Base-by-base conservation (phyloP, 805 yeast species). In the Kurtzmaniella fragi region DNA sequence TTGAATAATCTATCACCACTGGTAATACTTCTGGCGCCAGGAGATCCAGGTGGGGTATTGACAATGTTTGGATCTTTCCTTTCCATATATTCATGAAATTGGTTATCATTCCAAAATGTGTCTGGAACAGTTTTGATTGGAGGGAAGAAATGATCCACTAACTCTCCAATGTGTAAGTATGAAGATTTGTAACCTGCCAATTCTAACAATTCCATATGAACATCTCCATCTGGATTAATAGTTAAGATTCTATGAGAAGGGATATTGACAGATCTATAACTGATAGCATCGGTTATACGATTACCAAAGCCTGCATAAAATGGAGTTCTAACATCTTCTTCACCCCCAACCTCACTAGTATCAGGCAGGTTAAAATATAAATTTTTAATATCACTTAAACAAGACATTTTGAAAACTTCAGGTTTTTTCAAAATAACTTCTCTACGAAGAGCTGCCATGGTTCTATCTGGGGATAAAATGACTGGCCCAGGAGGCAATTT, bases 241-340 rank as follows among this genome's bases (percentile, higher is more conserved):
- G 99, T 93, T 57, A 93, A 93, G 31, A 93, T 90, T 45, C 96
- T 71, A 30, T 96, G 91, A 14, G 95, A 80, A 2, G 99, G 98
- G 8, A 93, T 85, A 4, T 93, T 89, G 6, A 93, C 98, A 8
- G 89, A 84, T 50, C 98, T 73, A 57, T 93, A 93, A 39, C 96
- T 86, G 38, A 93, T 75, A 5, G 98, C 98, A 64, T 93, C 99
- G 2, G 99, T 93, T 43, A 93, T 93, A 48, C 95, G 71, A 56
- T 93, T 93, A 25, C 99, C 99, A 60, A 93, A 93, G 0, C 99
- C 99, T 11, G 99, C 99, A 60, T 87, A 89, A 54, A 93, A 93
- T 3, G 97, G 96, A 0, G 91, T 84, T 35, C 76, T 65, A 27
- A 67, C 74, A 31, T 73, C 78, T 12, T 68, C 57, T 11, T 33